phyloP scores from a whole-genome alignment of 1,284 basidiomycete genomes.

The Sanghuangporus baumii region DNA sequence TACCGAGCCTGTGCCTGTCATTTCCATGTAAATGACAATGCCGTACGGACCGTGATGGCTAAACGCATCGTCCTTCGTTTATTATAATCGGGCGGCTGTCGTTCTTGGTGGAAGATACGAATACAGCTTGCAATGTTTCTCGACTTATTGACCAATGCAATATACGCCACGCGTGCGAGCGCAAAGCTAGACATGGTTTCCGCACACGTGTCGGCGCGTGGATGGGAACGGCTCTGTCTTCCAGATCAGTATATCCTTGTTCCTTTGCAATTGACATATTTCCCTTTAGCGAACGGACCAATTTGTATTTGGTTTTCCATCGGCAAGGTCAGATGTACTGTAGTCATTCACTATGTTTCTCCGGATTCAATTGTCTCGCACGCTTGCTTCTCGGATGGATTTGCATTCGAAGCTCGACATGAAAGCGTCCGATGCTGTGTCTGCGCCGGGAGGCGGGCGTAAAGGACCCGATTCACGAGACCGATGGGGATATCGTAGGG shows the following conservation, averaged over 20 bases:
- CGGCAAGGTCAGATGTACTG: background rate
- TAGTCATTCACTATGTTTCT: background rate
- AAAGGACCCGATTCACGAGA: constrained; percentile 69
- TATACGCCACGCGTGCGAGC: background rate
- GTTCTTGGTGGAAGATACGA: background rate
- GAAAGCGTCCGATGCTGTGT: background rate
- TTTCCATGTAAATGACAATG: background rate
- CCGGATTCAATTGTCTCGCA: background rate
- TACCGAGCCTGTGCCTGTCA: background rate
- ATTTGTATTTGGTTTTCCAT: background rate
- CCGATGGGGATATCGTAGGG: constrained; percentile 80
- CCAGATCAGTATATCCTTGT: background rate
- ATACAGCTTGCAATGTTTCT: background rate
- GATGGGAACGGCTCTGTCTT: background rate
- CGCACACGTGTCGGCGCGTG: background rate
- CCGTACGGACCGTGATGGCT: background rate
- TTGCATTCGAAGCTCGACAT: constrained; percentile 3
- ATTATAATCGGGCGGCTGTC: background rate
- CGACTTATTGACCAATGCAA: background rate
- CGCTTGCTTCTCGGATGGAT: constrained; percentile 10
- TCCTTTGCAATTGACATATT: background rate
- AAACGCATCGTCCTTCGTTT: background rate
- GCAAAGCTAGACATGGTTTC: background rate
- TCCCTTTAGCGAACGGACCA: background rate
- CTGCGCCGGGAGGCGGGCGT: constrained; percentile 25